These are phyloP conservation scores for Harrya chromipes DNA, from an alignment of 768 basidiomycete species.

Conservation along the genomic window DNA sequence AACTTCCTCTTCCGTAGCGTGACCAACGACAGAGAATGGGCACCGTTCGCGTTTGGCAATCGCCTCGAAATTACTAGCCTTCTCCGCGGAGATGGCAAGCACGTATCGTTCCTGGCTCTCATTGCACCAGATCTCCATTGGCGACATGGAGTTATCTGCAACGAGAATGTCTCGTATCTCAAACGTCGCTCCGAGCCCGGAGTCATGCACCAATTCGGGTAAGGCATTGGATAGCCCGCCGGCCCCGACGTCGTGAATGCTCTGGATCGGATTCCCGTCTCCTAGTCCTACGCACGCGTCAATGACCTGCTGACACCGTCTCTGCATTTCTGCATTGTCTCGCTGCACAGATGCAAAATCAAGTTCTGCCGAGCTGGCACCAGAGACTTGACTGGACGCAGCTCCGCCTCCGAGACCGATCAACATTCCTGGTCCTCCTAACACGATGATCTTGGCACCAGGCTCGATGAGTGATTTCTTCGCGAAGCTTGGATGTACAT, in stretches of 20 bases:
- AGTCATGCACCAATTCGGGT: conserved; percentile 96
- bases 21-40: conserved; percentile 89
- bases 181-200: conserved; percentile 84
- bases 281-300: conserved; percentile 75
- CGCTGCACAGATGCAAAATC: conserved; percentile 98
- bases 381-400: conserved; percentile 90
- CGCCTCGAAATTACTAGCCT: conserved; percentile 59
- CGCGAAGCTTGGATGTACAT: conserved; percentile 81
- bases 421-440: conserved; percentile 94
- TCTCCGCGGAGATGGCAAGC: conserved; percentile 73
- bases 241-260: conserved; percentile 97
- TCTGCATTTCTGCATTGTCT: conserved; percentile 98
- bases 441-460: conserved; percentile 85
- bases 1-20: conserved; percentile 76
- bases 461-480: conserved; percentile 72
- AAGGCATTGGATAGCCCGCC: conserved; percentile 96
- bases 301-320: conserved; percentile 96
- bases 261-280: conserved; percentile 76
- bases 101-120: conserved; percentile 98
- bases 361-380: conserved; percentile 85
- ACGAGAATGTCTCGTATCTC: conserved; percentile 93
- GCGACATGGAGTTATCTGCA: conserved; percentile 91
- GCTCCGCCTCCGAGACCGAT: conserved; percentile 98
- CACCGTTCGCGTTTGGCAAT: conserved; percentile 89
- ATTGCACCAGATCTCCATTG: conserved; percentile 99